phyloP scores from a whole-genome alignment of 805 yeast species.

The Myxozyma mucilagina region DNA sequence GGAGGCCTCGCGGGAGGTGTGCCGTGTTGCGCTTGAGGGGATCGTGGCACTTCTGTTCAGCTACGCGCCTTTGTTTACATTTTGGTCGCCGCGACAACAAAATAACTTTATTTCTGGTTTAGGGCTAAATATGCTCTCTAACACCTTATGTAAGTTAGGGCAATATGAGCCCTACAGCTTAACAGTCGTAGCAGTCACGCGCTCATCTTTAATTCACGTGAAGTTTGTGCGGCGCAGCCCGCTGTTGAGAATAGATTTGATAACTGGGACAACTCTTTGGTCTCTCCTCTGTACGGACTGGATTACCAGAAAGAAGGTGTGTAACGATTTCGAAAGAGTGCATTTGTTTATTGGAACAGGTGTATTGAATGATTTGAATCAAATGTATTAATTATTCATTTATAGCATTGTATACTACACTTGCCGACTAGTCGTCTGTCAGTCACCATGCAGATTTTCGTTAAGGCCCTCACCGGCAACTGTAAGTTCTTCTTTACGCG shows the following conservation, averaged over 20 bases:
- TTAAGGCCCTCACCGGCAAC: constrained; percentile 99
- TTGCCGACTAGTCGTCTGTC: constrained; percentile 43
- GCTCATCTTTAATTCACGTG: background rate
- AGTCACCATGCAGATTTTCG: constrained; percentile 69
- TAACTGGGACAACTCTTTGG: background rate
- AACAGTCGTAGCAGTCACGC: background rate
- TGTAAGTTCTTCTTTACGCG: constrained; percentile 37
- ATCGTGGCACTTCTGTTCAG: background rate
- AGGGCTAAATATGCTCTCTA: background rate
- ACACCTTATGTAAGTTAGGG: background rate
- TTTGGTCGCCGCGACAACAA: background rate
- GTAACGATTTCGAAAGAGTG: background rate
- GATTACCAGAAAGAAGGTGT: constrained; percentile 36
- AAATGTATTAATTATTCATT: background rate
- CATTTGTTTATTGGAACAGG: too few relatives aligned
- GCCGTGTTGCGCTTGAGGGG: background rate
- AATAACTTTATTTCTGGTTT: background rate
- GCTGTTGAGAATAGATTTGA: background rate
- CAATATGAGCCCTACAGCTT: background rate
- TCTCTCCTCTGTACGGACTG: constrained; percentile 20
- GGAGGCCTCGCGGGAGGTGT: background rate
- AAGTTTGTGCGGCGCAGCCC: background rate
- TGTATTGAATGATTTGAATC: background rate
- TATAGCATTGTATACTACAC: constrained; percentile 29
- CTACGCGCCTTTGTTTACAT: background rate